Base-by-base conservation (phyloP, 2,329 filamentous ascomycete genomes). In the Colletotrichum sidae region DNA sequence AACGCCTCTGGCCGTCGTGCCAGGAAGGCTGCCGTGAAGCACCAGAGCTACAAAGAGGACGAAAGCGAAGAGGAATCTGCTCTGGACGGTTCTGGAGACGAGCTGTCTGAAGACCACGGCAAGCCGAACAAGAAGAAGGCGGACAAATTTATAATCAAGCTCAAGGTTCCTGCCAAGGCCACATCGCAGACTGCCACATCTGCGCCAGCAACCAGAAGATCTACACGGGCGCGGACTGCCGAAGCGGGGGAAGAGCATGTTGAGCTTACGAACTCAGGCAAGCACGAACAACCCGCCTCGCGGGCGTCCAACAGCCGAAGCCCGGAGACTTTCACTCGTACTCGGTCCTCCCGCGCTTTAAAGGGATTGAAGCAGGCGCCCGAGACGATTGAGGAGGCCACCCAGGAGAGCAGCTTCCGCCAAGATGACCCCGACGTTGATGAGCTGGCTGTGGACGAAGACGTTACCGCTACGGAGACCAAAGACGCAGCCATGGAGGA, bases 201-300 rank as follows among this genome's bases (percentile, higher is more conserved):
- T 42, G 64, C 67, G 4, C 69, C 64, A 38, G 71, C 70, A 2
- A 80, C 81, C 44, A 80, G 86, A 39, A 79, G 85, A 69, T 72
- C 77, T 9, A 88, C 86, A 10, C 78, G 86, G 38, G 85, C 84
- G 13, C 81, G 77, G 59, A 87, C 86, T 4, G 86, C 84, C 49
- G 86, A 88, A 51, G 79, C 80, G 0, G 83, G 85, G 37, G 85
- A 88, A 47, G 79, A 83, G 5, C 81, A 88, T 7, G 74, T 88
- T 5, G 86, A 89, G 70, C 77, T 90, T 12, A 85, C 87, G 6
- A 85, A 81, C 69, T 90, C 88, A 8, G 88, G 88, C n/a, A 83
- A 80, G 61, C 87, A 90, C 68, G 83, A 81, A 17, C 80, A 80
- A 45, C 73, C 79, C 2, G 77, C 82, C 37, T 80, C 84, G 44